A percentile compares a stretch with the other conserved stretches of the same genome.
Conservation (phyloP, 352 stramenopile genomes). For the Salisapilia sapeloensis region DNA sequence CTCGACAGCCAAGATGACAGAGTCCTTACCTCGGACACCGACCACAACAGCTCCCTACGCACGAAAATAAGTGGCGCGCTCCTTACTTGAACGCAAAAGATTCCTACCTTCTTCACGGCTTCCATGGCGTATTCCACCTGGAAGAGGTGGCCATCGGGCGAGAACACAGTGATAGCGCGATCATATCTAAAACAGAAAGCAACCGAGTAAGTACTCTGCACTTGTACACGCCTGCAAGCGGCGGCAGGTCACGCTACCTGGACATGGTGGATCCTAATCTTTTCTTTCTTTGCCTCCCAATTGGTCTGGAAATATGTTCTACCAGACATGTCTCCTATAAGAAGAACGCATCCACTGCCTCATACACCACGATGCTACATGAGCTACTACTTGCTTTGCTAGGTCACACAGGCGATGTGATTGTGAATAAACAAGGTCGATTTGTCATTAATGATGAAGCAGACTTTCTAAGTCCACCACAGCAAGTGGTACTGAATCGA, state of each 20-base stretch:
- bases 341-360: too few relatives aligned
- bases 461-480: slow-evolving; percentile 23
- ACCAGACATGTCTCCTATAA: too few relatives aligned
- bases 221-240: neutral
- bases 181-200: slow-evolving; percentile 83
- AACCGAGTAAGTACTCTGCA: neutral
- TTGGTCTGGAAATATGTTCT: too few relatives aligned
- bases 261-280: slow-evolving; percentile 1
- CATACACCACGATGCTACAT: slow-evolving; percentile 30
- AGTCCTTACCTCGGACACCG: slow-evolving; percentile 92
- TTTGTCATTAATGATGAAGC: slow-evolving; percentile 32
- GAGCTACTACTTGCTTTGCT: slow-evolving; percentile 64
- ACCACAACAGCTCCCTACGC: slow-evolving; percentile 89
- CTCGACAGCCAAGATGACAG: slow-evolving; percentile 89
- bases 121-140: slow-evolving; percentile 99
- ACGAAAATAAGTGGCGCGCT: neutral
- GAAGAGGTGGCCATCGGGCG: slow-evolving; percentile 98
- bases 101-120: slow-evolving; percentile 88
- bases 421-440: slow-evolving; percentile 26
- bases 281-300: neutral
- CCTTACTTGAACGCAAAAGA: neutral
- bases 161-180: slow-evolving; percentile 99
- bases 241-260: neutral
- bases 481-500: slow-evolving; percentile 31
- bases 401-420: slow-evolving; percentile 39